Evolutionary conservation across 1,139 yeast species (phyloP).

Genomic region (Keqinozyma sinolaborantium): DNA sequence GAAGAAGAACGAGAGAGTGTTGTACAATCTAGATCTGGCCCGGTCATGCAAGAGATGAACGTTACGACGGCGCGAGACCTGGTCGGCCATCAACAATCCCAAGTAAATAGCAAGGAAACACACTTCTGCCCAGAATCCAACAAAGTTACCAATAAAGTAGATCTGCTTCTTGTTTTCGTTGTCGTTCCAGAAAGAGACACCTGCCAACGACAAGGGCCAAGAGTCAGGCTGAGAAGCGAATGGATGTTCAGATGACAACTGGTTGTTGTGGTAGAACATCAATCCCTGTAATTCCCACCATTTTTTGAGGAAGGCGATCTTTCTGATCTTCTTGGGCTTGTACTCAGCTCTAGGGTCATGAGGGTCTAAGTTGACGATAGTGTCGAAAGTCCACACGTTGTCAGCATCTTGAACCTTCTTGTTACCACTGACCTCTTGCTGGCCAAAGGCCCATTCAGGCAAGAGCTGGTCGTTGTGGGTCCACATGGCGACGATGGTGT

Average conservation of each 20-base stretch:
- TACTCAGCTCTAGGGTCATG: conserved; percentile 59
- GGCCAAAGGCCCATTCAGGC: conserved; percentile 94
- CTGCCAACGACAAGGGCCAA: conserved; percentile 92
- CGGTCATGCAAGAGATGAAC: conserved; percentile 51
- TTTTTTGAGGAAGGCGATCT: conserved; percentile 72
- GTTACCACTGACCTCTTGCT: conserved; percentile 94
- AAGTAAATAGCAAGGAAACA: conserved; percentile 61
- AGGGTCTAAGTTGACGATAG: conserved; percentile 55
- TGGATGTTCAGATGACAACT: conserved; percentile 85
- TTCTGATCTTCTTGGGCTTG: conserved; percentile 54
- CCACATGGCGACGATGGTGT: conserved; percentile 94
- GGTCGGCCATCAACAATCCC: conserved; percentile 68
- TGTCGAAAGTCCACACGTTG: conserved; percentile 75
- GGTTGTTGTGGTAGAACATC: conserved; percentile 93
- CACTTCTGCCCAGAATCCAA: conserved; percentile 91
- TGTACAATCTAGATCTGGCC: conserved; percentile 73
- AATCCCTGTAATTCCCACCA: conserved; percentile 85
- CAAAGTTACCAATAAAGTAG: conserved; percentile 82
- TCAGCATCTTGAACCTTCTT: conserved; percentile 67
- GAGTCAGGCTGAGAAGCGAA: conserved; percentile 90
- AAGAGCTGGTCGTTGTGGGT: conserved; percentile 76
- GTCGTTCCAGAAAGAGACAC: conserved; percentile 96
- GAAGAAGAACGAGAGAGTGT: conserved; percentile 80
- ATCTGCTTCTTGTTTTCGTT: conserved; percentile 65
- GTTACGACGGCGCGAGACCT: conserved; percentile 72